phyloP scores from a whole-genome alignment of 2,329 filamentous ascomycete genomes.

The Diplodia corticola region DNA sequence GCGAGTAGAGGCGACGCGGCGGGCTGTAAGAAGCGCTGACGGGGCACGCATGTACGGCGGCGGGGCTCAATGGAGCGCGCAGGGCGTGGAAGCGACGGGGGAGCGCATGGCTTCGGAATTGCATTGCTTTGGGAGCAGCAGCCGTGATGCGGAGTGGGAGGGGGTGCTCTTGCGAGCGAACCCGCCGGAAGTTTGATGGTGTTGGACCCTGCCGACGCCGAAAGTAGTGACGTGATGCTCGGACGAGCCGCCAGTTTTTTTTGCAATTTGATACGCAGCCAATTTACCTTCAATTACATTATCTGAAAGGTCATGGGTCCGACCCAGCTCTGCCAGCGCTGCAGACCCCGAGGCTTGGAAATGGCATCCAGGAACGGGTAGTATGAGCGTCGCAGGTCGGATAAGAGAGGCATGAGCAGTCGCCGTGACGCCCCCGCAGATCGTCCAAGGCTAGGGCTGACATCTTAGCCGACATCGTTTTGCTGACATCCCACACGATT shows the following conservation, averaged over 20 bases:
- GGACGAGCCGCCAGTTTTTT: background rate
- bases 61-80: conserved; percentile 6
- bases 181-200: conserved; percentile 12
- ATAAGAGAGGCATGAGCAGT: background rate
- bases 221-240: conserved; percentile 19
- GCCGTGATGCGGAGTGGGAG: conserved; percentile 23
- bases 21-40: conserved; percentile 3
- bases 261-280: background rate
- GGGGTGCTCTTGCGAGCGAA: conserved; percentile 19
- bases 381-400: conserved; percentile 7
- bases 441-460: background rate
- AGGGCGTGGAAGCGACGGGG: conserved; percentile 24
- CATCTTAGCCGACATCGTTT: background rate
- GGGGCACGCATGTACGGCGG: background rate
- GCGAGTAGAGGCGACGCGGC: conserved; percentile 33
- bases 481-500: background rate
- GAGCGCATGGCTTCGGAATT: conserved; percentile 38
- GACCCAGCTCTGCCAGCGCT: background rate
- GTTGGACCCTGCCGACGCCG: conserved; percentile 12
- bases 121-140: conserved; percentile 38
- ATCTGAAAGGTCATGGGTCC: background rate
- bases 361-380: background rate
- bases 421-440: background rate
- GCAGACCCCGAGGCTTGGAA: background rate
- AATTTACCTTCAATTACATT: background rate